Percentiles rank a stretch among this genome's conserved stretches.
phyloP scores from a whole-genome alignment of 2,329 filamentous ascomycete species.

The Paramyrothecium roridum region DNA sequence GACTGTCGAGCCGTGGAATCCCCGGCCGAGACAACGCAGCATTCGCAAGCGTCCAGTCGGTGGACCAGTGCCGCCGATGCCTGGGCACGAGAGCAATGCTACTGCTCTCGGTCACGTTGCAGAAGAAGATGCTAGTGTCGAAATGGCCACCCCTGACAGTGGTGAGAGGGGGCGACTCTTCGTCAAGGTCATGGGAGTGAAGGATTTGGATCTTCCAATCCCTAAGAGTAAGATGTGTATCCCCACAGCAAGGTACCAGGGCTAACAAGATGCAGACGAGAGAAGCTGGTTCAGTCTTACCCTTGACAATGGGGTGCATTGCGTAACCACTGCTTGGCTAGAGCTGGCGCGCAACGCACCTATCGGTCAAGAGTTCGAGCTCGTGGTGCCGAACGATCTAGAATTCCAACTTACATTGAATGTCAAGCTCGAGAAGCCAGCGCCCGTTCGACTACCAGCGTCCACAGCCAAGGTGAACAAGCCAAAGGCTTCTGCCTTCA shows the following conservation, averaged over 20 bases:
- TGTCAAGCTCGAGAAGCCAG: slow-evolving; percentile 85
- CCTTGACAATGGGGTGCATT: slow-evolving; percentile 96
- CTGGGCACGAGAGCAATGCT: slow-evolving; percentile 82
- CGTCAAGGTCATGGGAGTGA: slow-evolving; percentile 97
- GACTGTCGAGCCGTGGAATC: slow-evolving; percentile 97
- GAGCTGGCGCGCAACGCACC: slow-evolving; percentile 89
- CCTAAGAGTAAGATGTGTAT: slow-evolving; percentile 70
- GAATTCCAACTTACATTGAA: slow-evolving; percentile 98
- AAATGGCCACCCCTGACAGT: slow-evolving; percentile 66
- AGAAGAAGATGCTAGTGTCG: slow-evolving; percentile 63
- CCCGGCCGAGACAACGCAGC: slow-evolving; percentile 66
- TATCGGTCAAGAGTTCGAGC: slow-evolving; percentile 96
- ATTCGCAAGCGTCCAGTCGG: slow-evolving; percentile 50
- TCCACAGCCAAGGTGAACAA: slow-evolving; percentile 60
- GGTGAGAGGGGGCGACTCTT: slow-evolving; percentile 89
- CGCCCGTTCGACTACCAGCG: slow-evolving; percentile 53
- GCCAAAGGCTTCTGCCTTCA: slow-evolving; percentile 83
- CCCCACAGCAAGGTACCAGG: no score
- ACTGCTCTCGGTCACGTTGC: slow-evolving; percentile 61
- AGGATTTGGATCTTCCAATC: slow-evolving; percentile 88
- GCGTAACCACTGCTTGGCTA: slow-evolving; percentile 93
- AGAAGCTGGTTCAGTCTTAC: slow-evolving; percentile 93
- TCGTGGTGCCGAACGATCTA: slow-evolving; percentile 95
- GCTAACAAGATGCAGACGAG: slow-evolving; percentile 59
- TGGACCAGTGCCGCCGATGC: slow-evolving; percentile 76